A percentile compares a stretch with the other conserved stretches of the same genome.
Conservation (phyloP, 257 asterid species). For the Misopates orontium region DNA sequence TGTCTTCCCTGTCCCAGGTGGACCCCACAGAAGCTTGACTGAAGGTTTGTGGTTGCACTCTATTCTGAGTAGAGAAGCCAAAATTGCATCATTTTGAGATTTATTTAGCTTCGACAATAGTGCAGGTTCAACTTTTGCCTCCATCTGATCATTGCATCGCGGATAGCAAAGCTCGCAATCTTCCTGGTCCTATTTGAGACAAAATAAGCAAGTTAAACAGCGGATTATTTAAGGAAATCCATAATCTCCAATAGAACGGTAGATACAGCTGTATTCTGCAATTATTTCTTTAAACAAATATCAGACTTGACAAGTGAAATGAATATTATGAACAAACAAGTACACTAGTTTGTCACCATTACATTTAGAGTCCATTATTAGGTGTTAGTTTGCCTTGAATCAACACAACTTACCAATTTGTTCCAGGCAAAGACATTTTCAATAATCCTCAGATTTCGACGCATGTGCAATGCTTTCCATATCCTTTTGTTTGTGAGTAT, state of each 20-base stretch:
- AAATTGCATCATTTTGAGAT: conserved; percentile 45
- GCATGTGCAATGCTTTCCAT: conserved; percentile 49
- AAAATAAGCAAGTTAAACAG: neutral
- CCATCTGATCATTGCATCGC: neutral
- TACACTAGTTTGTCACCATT: neutral
- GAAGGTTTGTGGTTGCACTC: conserved; percentile 31
- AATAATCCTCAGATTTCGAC: conserved; percentile 34
- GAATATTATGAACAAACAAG: neutral
- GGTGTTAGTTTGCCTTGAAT: too few species aligned
- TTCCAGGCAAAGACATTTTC: conserved; percentile 32
- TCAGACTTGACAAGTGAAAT: neutral
- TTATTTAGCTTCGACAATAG: conserved; percentile 37
- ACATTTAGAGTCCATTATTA: too few species aligned
- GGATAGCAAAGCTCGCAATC: conserved; percentile 31
- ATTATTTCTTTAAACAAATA: neutral
- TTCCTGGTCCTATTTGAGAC: conserved; percentile 27
- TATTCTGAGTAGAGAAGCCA: conserved; percentile 27
- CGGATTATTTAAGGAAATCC: too few species aligned
- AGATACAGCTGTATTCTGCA: too few species aligned
- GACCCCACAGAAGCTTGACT: conserved; percentile 57
- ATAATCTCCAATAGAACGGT: too few species aligned
- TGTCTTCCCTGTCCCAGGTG: conserved; percentile 74
- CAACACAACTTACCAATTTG: conserved; percentile 36
- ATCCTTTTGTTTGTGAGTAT: conserved; percentile 38
- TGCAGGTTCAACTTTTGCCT: conserved; percentile 18